Evolutionary conservation across 495 filamentous ascomycete genomes (phyloP), one percentile per base, ranked within the genome.

Genomic region (Aeminium ludgeri): DNA sequence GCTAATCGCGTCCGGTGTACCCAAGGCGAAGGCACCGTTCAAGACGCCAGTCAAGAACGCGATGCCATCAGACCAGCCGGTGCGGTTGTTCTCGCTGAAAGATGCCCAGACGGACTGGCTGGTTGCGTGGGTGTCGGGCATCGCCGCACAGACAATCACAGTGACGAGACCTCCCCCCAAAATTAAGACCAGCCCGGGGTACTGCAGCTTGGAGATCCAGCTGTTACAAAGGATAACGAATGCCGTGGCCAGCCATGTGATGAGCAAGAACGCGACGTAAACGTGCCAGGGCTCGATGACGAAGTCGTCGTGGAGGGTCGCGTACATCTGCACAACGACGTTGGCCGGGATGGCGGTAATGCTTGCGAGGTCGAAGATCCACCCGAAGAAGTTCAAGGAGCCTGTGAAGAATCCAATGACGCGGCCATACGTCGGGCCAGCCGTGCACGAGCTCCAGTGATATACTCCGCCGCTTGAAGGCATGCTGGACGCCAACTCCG

Each of bases 21-120:
- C 85, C 27, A 93, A 74, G 13, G 79, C 73, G 55, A 80, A 93
- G 8, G 85, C 82, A 15, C 82, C 85, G 51, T 93, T 91, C 17
- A 93, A 67, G 54, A 89, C 81, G 1, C 85, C 84, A 2, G 74
- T 60, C 11, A 86, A 59, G 49, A 93, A 93, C 10, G 77, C 82
- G 13, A 93, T 72, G 4, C 81, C 84, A 40, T 74, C 62, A 36
- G 65, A 62, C 62, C 78, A 87, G 0, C 77, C 77, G 4, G 76
- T 80, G n/a, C 63, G 47, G 40, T 82, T 82, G 11, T 67, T 69
- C 37, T 52, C 17, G 4, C 4, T 25, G 48, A 55, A 62, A 27
- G 59, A 51, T n/a, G 41, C 43, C 55, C 55, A 63, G 13, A 63
- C 58, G 33, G 58, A 57, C 3, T 62, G 3, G 38, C 71, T 63